Percentiles rank a stretch among this genome's conserved stretches.
phyloP scores from a whole-genome alignment of 306 rosid species.

The Arachis stenosperma region DNA sequence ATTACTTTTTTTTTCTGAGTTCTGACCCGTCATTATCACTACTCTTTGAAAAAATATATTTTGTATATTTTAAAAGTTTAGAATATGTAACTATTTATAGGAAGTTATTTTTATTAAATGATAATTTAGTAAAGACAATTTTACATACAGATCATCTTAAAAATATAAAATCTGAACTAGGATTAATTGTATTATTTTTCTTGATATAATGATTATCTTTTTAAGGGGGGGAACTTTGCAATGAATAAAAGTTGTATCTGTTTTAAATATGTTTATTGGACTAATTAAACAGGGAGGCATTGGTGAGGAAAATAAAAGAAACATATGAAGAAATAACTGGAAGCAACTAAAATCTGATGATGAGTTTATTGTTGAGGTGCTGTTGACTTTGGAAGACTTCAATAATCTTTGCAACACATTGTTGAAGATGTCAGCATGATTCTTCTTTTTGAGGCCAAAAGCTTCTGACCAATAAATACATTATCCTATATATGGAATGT shows the following conservation, averaged over 20 bases:
- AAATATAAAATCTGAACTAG: too few species aligned
- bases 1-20: too few species aligned
- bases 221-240: neutral
- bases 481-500: conserved; percentile 42
- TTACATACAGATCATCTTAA: too few species aligned
- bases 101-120: too few species aligned
- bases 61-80: too few species aligned
- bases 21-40: too few species aligned
- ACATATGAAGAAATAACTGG: conserved; percentile 68
- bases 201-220: too few species aligned
- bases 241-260: neutral
- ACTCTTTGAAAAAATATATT: too few species aligned
- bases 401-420: conserved; percentile 46
- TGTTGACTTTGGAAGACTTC: conserved; percentile 38
- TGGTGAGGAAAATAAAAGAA: conserved; percentile 61
- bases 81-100: too few species aligned
- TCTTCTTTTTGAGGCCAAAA: conserved; percentile 46
- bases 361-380: conserved; percentile 41
- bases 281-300: conserved; percentile 65
- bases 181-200: too few species aligned
- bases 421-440: conserved; percentile 38
- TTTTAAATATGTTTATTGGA: conserved; percentile 22
- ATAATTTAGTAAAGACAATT: too few species aligned
- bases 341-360: conserved; percentile 52
- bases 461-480: conserved; percentile 39